Evolutionary conservation across 108 stramenopile species (phyloP).

Genomic region (Cyclotella baltica): DNA sequence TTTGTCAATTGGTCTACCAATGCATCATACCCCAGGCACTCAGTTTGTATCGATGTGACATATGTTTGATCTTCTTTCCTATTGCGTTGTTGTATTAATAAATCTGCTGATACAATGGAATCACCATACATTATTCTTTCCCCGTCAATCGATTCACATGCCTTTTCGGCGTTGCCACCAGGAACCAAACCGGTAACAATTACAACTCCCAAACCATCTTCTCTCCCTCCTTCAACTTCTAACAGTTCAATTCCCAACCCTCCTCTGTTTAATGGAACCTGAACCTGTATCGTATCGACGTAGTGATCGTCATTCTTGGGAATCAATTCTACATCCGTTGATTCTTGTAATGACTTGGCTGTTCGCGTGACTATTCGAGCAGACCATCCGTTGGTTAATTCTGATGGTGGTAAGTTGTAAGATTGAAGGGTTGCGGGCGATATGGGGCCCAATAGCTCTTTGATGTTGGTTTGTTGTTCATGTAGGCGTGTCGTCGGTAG

Average conservation of each 20-base stretch:
- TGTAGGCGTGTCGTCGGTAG: constrained; percentile 7
- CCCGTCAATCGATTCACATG: background rate
- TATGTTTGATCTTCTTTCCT: constrained; percentile 31
- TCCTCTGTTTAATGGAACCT: constrained; percentile 36
- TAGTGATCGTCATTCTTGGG: constrained; percentile 59
- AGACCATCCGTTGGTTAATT: constrained; percentile 7
- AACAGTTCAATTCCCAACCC: constrained; percentile 52
- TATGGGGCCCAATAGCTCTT: constrained; percentile 31
- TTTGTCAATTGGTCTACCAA: constrained; percentile 39
- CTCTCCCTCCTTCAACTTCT: constrained; percentile 55
- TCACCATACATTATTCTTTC: constrained; percentile 51
- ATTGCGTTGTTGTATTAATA: constrained; percentile 13
- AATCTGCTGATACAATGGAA: constrained; percentile 33
- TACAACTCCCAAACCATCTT: constrained; percentile 55
- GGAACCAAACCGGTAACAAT: constrained; percentile 45
- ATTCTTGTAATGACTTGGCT: constrained; percentile 27
- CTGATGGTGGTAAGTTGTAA: constrained; percentile 26
- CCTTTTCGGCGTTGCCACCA: constrained; percentile 40
- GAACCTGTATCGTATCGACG: constrained; percentile 62
- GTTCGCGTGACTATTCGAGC: constrained; percentile 24
- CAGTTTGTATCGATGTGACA: constrained; percentile 46
- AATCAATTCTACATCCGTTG: constrained; percentile 26
- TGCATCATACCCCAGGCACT: constrained; percentile 75
- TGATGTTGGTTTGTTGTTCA: constrained; percentile 31
- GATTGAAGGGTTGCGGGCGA: constrained; percentile 33